Base-by-base conservation (phyloP, 345 rosid species). In the Lepidium africanum region DNA sequence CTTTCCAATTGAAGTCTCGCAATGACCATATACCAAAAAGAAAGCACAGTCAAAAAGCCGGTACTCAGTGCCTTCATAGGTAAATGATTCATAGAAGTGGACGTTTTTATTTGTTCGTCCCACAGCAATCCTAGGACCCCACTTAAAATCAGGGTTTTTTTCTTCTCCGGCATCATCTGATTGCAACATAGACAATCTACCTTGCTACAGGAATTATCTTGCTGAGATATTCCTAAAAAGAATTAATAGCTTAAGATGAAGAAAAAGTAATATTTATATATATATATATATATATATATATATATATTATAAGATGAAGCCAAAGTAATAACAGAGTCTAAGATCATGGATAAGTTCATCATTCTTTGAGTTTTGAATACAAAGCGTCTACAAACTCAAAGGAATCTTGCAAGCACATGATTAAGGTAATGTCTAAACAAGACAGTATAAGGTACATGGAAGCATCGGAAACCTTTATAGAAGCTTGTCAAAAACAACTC, bases 1-100 rank as follows among this genome's bases (percentile, higher is more conserved):
- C 79, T 85, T 87, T 53, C 91, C 91, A 15, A 85, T 63, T 3
- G 21, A 70, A 36, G 83, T 48, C 77, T 84, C 87, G 21, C 63
- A 46, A 8, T 59, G 62, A 14, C 48, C 78, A 12, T 7, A 5
- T 1, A 11, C 5, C 19, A 59, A 56, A 3, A 82, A 43, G 11
- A 48, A 74, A 15, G 80, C 91, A 47, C 77, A 79, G 46, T 85
- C 91, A 12, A 75, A 70, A 9, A 84, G 80, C 38, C 11, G 43
- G 72, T 82, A 88, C 40, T 79, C 77, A 45, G 77, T 65, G 7
- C 79, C 87, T 4, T 74, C 45, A 3, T 5, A 76, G 7, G 59
- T 76, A 60, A 84, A 80, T 5, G 88, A 84, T 35, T 82, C 72
- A 7, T 80, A 84, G 41, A 70, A 83, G 2, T 21, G 52, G 8